phyloP scores from a whole-genome alignment of 129 eudicot species.

The Flaveria trinervia region DNA sequence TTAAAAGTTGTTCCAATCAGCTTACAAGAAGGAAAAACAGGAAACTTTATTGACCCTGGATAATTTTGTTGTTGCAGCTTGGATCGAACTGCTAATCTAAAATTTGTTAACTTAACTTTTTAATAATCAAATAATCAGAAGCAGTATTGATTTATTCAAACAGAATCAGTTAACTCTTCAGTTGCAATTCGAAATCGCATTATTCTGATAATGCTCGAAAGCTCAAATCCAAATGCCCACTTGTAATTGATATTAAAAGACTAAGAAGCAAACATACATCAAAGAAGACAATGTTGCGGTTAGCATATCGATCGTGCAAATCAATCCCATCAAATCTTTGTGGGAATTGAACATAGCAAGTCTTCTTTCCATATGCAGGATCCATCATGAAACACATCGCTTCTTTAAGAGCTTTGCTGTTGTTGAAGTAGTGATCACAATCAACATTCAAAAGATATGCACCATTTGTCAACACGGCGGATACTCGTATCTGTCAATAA shows the following conservation, averaged over 20 bases:
- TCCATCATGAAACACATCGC: conserved; percentile 98
- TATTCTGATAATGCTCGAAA: neutral
- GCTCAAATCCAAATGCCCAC: neutral
- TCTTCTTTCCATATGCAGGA: conserved; percentile 74
- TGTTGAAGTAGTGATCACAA: conserved; percentile 95
- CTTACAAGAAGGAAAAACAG: no score
- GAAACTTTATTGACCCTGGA: no score
- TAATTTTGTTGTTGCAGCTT: neutral
- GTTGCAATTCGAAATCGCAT: neutral
- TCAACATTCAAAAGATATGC: conserved; percentile 83
- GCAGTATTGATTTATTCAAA: neutral
- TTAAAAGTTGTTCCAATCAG: neutral
- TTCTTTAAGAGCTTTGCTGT: conserved; percentile 88
- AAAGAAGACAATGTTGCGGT: conserved; percentile 83
- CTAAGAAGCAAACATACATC: conserved; percentile 56
- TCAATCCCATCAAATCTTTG: conserved; percentile 95
- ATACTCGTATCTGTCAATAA: conserved; percentile 72
- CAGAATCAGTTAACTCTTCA: neutral
- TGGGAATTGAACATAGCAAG: conserved; percentile 89
- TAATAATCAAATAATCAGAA: neutral
- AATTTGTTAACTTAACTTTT: neutral
- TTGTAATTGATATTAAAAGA: neutral
- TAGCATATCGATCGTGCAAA: conserved; percentile 89
- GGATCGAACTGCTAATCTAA: neutral
- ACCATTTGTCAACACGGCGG: conserved; percentile 86